phyloP scores from a whole-genome alignment of 176 grass and related monocot genomes.

The Carex pumila region DNA sequence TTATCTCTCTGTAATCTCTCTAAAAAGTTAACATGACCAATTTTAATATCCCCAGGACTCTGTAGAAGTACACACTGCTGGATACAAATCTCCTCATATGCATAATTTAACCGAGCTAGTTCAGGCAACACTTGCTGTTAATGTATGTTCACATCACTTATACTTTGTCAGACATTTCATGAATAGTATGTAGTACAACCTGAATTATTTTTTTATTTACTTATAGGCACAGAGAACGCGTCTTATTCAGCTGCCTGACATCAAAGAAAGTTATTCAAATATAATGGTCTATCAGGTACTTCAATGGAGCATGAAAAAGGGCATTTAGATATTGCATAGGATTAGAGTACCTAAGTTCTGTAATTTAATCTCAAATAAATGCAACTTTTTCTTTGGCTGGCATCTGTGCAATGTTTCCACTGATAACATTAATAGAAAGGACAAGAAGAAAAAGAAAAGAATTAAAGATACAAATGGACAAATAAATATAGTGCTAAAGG shows the following conservation, averaged over 20 bases:
- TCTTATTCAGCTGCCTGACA: slow-evolving; percentile 62
- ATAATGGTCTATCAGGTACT: slow-evolving; percentile 78
- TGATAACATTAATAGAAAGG: not conserved
- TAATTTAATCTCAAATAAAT: not conserved
- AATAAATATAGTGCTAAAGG: not conserved
- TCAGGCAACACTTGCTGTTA: slow-evolving; percentile 51
- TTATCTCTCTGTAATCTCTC: not conserved
- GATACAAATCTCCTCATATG: slow-evolving; percentile 83
- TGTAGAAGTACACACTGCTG: slow-evolving; percentile 66
- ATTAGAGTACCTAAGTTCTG: not conserved
- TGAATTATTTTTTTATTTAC: not conserved
- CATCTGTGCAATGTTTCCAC: not conserved
- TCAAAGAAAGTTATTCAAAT: slow-evolving; percentile 76
- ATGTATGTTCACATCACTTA: slow-evolving; percentile 54
- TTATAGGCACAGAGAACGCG: slow-evolving; percentile 77
- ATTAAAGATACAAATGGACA: not conserved
- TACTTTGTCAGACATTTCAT: slow-evolving; percentile 23
- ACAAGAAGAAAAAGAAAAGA: not conserved
- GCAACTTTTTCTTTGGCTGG: not conserved
- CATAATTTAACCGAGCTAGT: slow-evolving; percentile 92
- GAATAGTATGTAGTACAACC: not conserved
- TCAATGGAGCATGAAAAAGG: slow-evolving; percentile 7
- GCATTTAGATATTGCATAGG: not conserved
- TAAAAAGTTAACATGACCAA: not conserved
- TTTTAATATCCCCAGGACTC: slow-evolving; percentile 46